phyloP scores from a whole-genome alignment of 805 yeast genomes.

The Zygosaccharomyces lentus region DNA sequence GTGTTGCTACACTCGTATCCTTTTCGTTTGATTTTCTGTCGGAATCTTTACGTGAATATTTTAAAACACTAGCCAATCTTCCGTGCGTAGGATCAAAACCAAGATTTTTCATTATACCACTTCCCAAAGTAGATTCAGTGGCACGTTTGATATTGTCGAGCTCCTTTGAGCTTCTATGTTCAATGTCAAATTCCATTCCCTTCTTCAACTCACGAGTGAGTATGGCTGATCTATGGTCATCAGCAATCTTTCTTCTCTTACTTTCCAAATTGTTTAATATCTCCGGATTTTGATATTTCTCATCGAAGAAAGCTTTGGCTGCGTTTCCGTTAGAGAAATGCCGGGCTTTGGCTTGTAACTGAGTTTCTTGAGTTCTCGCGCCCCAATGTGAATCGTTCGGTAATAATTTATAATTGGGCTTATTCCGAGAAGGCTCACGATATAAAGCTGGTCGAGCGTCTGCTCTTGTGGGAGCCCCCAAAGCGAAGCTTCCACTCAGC shows the following conservation, averaged over 20 bases:
- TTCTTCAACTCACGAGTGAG: constrained; percentile 31
- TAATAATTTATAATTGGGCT: constrained; percentile 9
- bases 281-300: constrained; percentile 47
- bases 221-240: constrained; percentile 32
- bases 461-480: constrained; percentile 51
- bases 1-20: constrained; percentile 26
- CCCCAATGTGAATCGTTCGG: constrained; percentile 9
- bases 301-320: constrained; percentile 49
- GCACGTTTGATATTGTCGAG: constrained; percentile 24
- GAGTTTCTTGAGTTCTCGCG: constrained; percentile 23
- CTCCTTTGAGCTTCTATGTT: constrained; percentile 13
- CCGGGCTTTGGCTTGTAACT: constrained; percentile 23
- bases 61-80: constrained; percentile 20
- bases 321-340: constrained; percentile 41
- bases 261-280: constrained; percentile 38
- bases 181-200: constrained; percentile 20
- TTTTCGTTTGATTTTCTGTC: constrained; percentile 15
- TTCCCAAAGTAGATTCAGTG: constrained; percentile 39
- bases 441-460: constrained; percentile 43
- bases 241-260: constrained; percentile 40
- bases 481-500: constrained; percentile 54
- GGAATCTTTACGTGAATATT: constrained; percentile 7
- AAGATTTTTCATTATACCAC: constrained; percentile 38
- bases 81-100: constrained; percentile 53
- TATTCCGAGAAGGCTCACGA: constrained; percentile 20